Evolutionary conservation across 139 green algal species (phyloP).

Genomic region (Coccomyxa sp.): DNA sequence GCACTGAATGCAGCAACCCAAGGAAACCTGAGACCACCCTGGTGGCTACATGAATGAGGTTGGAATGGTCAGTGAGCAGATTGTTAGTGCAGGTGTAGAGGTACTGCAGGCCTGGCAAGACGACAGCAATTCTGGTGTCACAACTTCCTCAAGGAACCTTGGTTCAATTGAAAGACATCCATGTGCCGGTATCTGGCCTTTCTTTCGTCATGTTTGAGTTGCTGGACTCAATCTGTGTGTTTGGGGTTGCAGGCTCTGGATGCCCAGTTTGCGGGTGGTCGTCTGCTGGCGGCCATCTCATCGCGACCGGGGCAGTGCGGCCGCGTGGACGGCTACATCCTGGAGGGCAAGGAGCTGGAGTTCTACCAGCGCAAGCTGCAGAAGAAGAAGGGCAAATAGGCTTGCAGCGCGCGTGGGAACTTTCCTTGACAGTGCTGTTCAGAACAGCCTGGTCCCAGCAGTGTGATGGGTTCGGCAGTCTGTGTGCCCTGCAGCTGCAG

Average conservation of each 20-base stretch:
- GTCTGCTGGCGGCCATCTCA: conserved; percentile 66
- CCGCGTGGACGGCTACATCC: conserved; percentile 79
- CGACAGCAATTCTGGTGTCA: not conserved
- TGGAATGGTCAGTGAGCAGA: no score
- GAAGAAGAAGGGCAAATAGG: conserved; percentile 74
- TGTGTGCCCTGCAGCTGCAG: no score
- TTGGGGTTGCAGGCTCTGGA: conserved; percentile 42
- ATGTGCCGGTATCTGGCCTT: not conserved
- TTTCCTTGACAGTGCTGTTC: no score
- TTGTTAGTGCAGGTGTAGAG: not conserved
- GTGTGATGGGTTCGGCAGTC: no score
- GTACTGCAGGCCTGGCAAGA: not conserved
- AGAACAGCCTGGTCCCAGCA: no score
- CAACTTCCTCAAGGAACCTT: not conserved
- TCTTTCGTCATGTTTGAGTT: not conserved
- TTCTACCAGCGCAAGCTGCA: conserved; percentile 86
- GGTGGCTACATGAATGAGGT: no score
- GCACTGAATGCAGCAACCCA: no score
- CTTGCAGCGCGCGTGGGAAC: not conserved
- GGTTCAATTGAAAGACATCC: no score
- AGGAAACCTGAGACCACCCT: no score
- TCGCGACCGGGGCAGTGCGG: conserved; percentile 60
- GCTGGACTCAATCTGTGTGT: not conserved
- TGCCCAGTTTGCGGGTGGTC: conserved; percentile 89
- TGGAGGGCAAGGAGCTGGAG: conserved; percentile 91